Base-by-base conservation (phyloP, 2,329 filamentous ascomycete species). In the Sphaerulina musiva region DNA sequence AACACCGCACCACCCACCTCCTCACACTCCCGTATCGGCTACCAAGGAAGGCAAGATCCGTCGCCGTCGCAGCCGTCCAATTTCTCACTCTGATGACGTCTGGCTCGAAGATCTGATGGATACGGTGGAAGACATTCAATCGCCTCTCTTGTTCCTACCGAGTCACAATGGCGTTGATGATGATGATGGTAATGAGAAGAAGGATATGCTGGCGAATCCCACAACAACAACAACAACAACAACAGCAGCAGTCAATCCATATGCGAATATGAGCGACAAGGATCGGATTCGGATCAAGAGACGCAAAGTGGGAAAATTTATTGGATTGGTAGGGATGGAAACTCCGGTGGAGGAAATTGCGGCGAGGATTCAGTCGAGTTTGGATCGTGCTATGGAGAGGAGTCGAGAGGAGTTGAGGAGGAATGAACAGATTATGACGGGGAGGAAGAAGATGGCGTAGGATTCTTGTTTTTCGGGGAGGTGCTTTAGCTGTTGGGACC, bases 261-360 rank as follows among this genome's bases (percentile, higher is more conserved):
- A 65, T 47, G 65, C 62, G 10, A 62, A 62, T 1, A 32, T 76
- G 45, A 69, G 50, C 2, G 69, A 72, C 6, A 62, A 69, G 17
- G 71, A 75, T 53, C 57, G 74, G 41, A 60, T 76, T 8, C 64
- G 68, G 46, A 71, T 76, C 54, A 90, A 90, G 76, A 77, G 86
- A 58, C 75, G 85, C 58, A 83, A 83, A 71, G 81, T 89, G 66
- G 86, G 86, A 44, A 76, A 80, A 61, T 90, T 90, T 61, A 88
- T 89, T 66, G 86, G 86, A 10, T 73, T 90, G 53, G 73, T 81
- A 48, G 85, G 84, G 1, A 80, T 80, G 63, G 78, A 82, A 59
- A 79, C 76, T 32, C 79, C 79, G 17, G 60, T 68, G 3, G 72
- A 73, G 69, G 74, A 77, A 65, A 72, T 73, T 58, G 70, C 72